Base-by-base conservation (phyloP, 352 stramenopile genomes). In the Phytophthora chlamydospora region DNA sequence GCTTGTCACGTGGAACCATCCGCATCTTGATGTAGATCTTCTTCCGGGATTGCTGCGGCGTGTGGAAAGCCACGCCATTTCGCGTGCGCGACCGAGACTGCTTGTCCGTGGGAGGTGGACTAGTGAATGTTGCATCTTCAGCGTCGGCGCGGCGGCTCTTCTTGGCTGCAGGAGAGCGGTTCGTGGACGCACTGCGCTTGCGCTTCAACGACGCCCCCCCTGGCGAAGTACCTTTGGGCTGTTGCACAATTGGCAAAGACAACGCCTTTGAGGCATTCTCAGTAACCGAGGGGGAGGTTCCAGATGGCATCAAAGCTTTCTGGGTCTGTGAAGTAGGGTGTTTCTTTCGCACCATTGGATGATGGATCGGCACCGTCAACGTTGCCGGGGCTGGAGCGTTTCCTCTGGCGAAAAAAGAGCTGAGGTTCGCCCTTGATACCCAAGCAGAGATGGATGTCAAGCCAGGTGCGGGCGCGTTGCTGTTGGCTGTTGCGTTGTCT, bases 21-120 rank as follows among this genome's bases (percentile, higher is more conserved):
- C 85, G 85, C 57, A 94, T 85, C 62, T 91, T 93, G 62, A 93
- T 88, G 51, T 85, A 88, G 43, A 90, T 77, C 48, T 93, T 93
- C 65, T 91, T 90, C 33, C 69, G 68, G n/a, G 68, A 71, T 44
- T 78, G 78, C 29, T 77, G 75, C 4, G 80, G 78, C 8, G 82
- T 89, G 43, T 86, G 72, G 38, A 75, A 76, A 7, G 66, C 58
- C 40, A 77, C 52, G 5, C 29, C 56, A 65, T 64, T 60, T 58
- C 47, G 54, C n/a, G 49, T 57, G 17, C 58, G 42, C 36, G 40
- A 68, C 19, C 45, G 54, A 45, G 17, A 61, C 8, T 27, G 49
- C 43, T 66, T 66, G 33, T 65, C 43, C 5, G 49, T 71, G 8
- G 62, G 67, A 44, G 56, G 43, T n/a, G 75, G 75, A 24, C 75